Evolutionary conservation across 257 asterid genomes (phyloP), one percentile per base, ranked within the genome.

Genomic region (Solanum rostratum): DNA sequence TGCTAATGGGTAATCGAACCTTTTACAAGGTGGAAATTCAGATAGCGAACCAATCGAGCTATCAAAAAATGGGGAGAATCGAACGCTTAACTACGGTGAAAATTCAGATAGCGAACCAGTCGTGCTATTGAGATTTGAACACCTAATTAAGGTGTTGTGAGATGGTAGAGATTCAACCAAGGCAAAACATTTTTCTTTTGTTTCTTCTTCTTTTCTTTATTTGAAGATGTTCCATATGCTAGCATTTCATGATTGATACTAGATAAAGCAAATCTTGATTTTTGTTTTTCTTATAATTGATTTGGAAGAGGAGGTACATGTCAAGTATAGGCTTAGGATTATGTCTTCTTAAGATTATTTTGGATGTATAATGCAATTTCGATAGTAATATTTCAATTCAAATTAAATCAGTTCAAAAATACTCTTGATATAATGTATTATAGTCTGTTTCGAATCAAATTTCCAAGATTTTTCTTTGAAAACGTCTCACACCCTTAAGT

Each of bases 1-100:
- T 93, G 97, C 63, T 55, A 55, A 55, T 55, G 63, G 63, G 37
- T 2, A 33, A 33, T 33, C 0, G 37, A 33, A 33, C 37, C 37
- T 4, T 30, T 30, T 1, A 29, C 33, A 29, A 30, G 4, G 4
- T 30, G 3, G 0, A 30, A 33, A 33, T 33, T 33, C 37, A 33
- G 37, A 3, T 33, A 33, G 5, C 37, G 37, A 33, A 33, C 37
- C 37, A 33, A 33, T 33, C 39, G 39, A 33, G 6, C 39, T 33
- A 33, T 1, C 39, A 33, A 33, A 33, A 33, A 33, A 33, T 33
- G 39, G 6, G 1, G 1, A 33, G n/a, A 33, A 41, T 41, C 2
- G 63, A 55, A 55, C 5, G 5, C 12, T 54, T 10, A 7, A 1
- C 11, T 1, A 55, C 20, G 63, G 2, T 20, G 5, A 55, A 55